Evolutionary conservation across 1,139 yeast species (phyloP).

Genomic region (Blastobotrys capitulatus): DNA sequence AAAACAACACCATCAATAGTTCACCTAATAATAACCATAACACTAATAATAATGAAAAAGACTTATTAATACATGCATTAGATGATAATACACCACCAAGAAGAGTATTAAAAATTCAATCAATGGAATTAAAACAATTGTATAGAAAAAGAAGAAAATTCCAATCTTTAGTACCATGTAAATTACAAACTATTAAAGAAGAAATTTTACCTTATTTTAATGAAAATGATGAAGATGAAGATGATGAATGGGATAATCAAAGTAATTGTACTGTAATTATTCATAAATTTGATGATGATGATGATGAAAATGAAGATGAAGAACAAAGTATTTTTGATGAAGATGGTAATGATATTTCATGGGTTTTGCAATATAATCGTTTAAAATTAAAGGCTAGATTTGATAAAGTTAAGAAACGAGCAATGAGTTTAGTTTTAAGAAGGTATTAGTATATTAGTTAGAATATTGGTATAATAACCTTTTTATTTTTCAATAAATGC

Average conservation of each 20-base stretch:
- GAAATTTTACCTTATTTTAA: not conserved
- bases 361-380: constrained; percentile 3
- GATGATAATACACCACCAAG: not conserved
- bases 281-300: not conserved
- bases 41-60: not conserved
- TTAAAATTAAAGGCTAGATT: not conserved
- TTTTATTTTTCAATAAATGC: no score
- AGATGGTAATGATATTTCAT: not conserved
- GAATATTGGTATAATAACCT: no score
- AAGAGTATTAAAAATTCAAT: not conserved
- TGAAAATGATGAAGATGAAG: not conserved
- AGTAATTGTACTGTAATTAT: not conserved
- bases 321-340: not conserved
- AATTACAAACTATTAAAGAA: not conserved
- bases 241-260: not conserved
- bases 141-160: not conserved
- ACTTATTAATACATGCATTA: not conserved
- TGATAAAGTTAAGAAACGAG: not conserved
- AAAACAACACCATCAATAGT: not conserved
- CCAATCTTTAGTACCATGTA: not conserved
- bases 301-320: not conserved
- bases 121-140: not conserved
- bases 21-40: not conserved
- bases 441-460: not conserved
- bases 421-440: not conserved